These are phyloP conservation scores for Coniochaeta hoffmannii DNA, from an alignment of 2,329 filamentous ascomycete species.

Conservation along the genomic window DNA sequence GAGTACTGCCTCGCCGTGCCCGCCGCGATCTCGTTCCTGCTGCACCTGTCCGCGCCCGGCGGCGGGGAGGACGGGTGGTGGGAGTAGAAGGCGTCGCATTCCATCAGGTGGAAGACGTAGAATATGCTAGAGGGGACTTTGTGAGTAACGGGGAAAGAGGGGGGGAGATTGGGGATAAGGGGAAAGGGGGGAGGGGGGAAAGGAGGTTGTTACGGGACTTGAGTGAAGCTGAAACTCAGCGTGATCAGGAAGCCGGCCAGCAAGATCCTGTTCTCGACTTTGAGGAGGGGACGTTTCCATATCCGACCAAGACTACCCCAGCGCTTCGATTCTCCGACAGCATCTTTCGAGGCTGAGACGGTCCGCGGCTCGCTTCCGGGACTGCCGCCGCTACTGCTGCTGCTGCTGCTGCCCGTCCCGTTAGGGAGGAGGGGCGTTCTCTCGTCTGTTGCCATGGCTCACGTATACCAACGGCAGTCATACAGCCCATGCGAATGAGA, in stretches of 20 bases:
- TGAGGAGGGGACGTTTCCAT: not conserved
- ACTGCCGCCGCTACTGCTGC: not conserved
- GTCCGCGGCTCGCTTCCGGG: not conserved
- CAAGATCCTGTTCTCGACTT: conserved; percentile 19
- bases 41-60: conserved; percentile 48
- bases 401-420: not conserved
- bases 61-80: conserved; percentile 43
- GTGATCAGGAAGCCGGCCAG: conserved; percentile 52
- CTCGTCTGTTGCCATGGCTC: not conserved
- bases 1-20: conserved; percentile 55
- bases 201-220: conserved; percentile 28
- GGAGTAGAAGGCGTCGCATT: conserved; percentile 62
- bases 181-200: not conserved
- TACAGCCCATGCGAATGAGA: too few relatives aligned
- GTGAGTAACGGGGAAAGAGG: not conserved
- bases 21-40: conserved; percentile 54
- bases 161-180: not conserved
- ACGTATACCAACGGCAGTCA: too few relatives aligned
- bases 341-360: not conserved
- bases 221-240: conserved; percentile 35
- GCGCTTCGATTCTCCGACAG: not conserved
- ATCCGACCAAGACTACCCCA: not conserved
- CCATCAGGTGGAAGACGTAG: conserved; percentile 65
- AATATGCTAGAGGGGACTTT: conserved; percentile 39
- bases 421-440: not conserved